Conservation (phyloP, 2,329 filamentous ascomycete species). For the Catunica adiposa region DNA sequence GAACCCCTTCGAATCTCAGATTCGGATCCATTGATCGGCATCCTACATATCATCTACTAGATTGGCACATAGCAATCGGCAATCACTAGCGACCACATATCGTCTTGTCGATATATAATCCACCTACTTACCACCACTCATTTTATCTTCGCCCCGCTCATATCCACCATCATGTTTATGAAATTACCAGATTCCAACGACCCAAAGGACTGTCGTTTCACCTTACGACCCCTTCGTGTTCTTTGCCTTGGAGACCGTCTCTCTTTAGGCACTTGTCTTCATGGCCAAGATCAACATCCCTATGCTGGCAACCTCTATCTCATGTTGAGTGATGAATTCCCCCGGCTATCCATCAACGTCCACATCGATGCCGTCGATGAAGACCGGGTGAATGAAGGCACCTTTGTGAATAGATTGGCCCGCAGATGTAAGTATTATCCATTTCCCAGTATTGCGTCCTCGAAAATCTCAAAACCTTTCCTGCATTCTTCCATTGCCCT, state of each 20-base stretch:
- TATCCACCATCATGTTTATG: slow-evolving; percentile 8
- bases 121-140: not conserved
- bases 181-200: slow-evolving; percentile 5
- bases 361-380: slow-evolving; percentile 35
- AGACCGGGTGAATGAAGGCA: slow-evolving; percentile 28
- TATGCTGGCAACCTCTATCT: slow-evolving; percentile 35
- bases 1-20: not conserved
- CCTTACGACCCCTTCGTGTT: slow-evolving; percentile 27
- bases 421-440: slow-evolving; percentile 22
- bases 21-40: not conserved
- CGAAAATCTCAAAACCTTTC: not conserved
- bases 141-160: too few relatives aligned
- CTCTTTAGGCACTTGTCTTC: slow-evolving; percentile 42
- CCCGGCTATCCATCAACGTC: slow-evolving; percentile 24
- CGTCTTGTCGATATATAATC: not conserved
- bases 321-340: slow-evolving; percentile 31
- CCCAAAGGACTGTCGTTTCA: not conserved
- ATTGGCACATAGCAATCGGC: not conserved
- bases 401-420: slow-evolving; percentile 21
- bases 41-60: not conserved
- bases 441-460: not conserved
- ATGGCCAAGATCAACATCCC: slow-evolving; percentile 28
- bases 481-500: not conserved
- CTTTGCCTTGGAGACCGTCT: slow-evolving; percentile 43
- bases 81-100: not conserved